Conservation (phyloP, 495 filamentous ascomycete genomes). For the Thermochaetoides thermophila region DNA sequence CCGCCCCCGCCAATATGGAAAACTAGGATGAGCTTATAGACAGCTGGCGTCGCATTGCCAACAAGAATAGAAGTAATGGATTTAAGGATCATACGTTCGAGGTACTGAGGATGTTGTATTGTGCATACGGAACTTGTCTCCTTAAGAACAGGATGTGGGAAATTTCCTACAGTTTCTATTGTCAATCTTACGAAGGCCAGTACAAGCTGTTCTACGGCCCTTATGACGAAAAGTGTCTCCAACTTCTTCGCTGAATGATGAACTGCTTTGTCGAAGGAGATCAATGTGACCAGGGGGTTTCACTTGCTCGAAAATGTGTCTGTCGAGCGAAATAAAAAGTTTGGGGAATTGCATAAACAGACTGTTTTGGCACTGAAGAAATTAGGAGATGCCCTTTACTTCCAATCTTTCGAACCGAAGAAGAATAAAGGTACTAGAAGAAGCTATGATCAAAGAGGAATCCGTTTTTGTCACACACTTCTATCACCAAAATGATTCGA, state of each 20-base stretch:
- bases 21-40: neutral
- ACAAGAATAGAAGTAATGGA: no score
- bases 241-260: constrained; percentile 1
- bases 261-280: neutral
- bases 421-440: neutral
- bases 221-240: neutral
- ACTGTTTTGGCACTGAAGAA: neutral
- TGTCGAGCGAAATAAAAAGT: neutral
- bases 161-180: neutral
- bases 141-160: neutral
- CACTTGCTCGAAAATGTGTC: neutral
- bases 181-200: neutral
- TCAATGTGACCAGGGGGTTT: neutral
- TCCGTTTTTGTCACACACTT: no score
- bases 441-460: neutral
- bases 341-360: neutral
- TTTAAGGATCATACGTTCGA: no score
- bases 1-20: neutral
- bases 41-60: no score
- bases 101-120: no score
- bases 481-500: no score
- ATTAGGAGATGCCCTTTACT: neutral
- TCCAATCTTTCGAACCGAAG: neutral
- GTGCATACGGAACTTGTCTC: no score
- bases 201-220: neutral